Evolutionary conservation across 768 basidiomycete genomes (phyloP), one percentile per base, ranked within the genome.

Genomic region (Mycena metata): DNA sequence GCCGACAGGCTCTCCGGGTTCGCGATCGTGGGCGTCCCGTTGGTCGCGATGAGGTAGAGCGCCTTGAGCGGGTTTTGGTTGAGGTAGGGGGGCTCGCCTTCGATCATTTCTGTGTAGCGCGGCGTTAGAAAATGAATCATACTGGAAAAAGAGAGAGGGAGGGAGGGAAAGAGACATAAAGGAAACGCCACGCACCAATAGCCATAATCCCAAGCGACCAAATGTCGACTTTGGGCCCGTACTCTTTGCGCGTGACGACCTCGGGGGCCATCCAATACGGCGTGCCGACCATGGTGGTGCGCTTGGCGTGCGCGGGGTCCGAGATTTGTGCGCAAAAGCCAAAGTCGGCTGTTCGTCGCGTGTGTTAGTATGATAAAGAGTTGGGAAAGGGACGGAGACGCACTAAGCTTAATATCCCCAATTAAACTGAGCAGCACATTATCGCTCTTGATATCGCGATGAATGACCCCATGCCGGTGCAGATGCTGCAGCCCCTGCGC

Each of bases 181-280:
- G 47, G 55, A 50, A 42, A n/a, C 46, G 46, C 36, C 59, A 83
- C 83, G 78, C 79, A 92, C 95, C 96, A 72, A 98, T 94, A 50
- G 96, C 93, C 89, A 97, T 98, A 83, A 98, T 98, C 5, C 96
- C 96, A 70, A 98, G 81, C 78, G 91, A 93, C 96, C 96, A 98
- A 65, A 98, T 95, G 75, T 98, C 96, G n/a, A 98, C 96, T 77
- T 98, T 98, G 16, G 96, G 94, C 0, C 96, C 96, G 78, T 98
- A 98, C 81, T 98, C 96, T 79, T 98, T 98, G 61, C 96, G 90
- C 26, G 96, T 98, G 71, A 98, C 96, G 54, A 98, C 96, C 78
- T 98, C 96, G 0, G 96, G 96, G 0, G 96, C 96, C 96, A 98
- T 98, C 96, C 96, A 98, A 78, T 98, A 98, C 1, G 96, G 96